A percentile compares a stretch with the other conserved stretches of the same genome.
Conservation (phyloP, 345 rosid species). For the Rhodomyrtus tomentosa region DNA sequence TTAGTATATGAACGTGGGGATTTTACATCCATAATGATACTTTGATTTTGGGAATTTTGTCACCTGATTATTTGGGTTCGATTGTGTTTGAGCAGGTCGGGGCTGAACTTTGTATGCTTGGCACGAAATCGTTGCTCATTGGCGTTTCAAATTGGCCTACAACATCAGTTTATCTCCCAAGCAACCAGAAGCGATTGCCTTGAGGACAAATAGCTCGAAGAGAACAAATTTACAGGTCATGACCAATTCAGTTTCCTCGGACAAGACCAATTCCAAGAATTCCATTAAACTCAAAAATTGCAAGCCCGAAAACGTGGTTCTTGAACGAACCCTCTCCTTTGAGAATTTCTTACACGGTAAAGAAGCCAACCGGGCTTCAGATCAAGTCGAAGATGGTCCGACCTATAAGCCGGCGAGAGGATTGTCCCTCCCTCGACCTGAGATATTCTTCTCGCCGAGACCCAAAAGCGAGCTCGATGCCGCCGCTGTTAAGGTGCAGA, state of each 20-base stretch:
- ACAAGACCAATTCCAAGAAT: slow-evolving; percentile 1
- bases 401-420: slow-evolving; percentile 11
- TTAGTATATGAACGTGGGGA: not conserved
- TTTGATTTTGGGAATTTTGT: not conserved
- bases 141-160: not conserved
- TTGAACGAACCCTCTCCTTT: slow-evolving; percentile 19
- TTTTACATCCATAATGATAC: not conserved
- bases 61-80: not conserved
- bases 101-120: slow-evolving; percentile 13
- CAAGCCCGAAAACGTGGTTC: slow-evolving; percentile 17
- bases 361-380: not conserved
- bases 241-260: slow-evolving; percentile 12
- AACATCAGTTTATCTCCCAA: not conserved
- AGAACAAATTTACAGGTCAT: slow-evolving; percentile 12
- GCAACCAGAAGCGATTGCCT: slow-evolving; percentile 1
- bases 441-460: slow-evolving; percentile 46
- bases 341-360: slow-evolving; percentile 12
- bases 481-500: slow-evolving; percentile 80
- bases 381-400: not conserved
- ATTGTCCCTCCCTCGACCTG: slow-evolving; percentile 40
- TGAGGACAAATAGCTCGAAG: slow-evolving; percentile 20
- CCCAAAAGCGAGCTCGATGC: slow-evolving; percentile 69
- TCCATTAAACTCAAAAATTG: slow-evolving; percentile 17
- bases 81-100: slow-evolving; percentile 2
- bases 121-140: slow-evolving; percentile 11